A percentile compares a stretch with the other conserved stretches of the same genome.
Conservation (phyloP, 305 asterid genomes). For the Solanum aculeatissimum region DNA sequence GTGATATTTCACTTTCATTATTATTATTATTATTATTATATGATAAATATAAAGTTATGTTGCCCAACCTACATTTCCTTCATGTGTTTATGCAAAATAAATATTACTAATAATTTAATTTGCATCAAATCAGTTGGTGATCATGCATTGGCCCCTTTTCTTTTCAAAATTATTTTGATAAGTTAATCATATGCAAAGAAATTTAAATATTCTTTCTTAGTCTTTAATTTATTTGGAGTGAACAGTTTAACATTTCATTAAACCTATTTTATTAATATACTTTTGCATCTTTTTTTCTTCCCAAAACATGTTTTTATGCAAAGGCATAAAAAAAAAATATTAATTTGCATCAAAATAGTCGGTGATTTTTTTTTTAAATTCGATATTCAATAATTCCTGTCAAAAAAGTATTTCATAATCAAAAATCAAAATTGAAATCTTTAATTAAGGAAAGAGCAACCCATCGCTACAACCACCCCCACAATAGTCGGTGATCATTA, state of each 20-base stretch:
- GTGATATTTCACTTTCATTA: background rate
- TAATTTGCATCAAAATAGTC: no score
- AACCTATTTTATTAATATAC: background rate
- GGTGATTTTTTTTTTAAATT: no score
- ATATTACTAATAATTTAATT: background rate
- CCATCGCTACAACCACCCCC: no score
- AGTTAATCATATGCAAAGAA: background rate
- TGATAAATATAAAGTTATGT: background rate
- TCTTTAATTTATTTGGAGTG: background rate
- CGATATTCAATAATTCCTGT: no score
- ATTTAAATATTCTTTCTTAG: background rate
- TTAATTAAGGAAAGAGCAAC: no score
- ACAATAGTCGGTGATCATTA: background rate
- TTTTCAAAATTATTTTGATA: background rate
- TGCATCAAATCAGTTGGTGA: background rate
- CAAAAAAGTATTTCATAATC: no score
- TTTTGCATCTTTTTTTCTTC: background rate
- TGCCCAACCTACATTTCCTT: background rate
- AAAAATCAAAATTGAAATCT: no score
- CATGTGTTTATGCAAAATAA: background rate
- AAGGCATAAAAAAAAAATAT: no score
- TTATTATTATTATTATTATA: background rate
- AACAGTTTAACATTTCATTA: background rate
- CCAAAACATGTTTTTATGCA: no score
- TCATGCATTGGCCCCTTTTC: background rate